A percentile compares a stretch with the other conserved stretches of the same genome.
Evolutionary conservation across 164 flowering plant species (phyloP).

Genomic region (Taxillus chinensis): DNA sequence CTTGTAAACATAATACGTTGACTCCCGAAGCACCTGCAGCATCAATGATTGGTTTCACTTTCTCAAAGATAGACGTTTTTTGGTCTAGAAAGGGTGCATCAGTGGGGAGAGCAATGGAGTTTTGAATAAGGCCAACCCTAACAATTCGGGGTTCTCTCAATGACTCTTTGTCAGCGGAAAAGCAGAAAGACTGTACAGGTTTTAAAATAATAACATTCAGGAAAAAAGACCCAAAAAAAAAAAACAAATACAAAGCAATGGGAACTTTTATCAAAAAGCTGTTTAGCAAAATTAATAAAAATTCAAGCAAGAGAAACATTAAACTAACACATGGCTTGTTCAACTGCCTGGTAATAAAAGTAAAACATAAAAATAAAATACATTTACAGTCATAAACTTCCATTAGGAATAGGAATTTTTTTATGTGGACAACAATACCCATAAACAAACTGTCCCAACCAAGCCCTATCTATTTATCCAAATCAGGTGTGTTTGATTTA

Average conservation of each 20-base stretch:
- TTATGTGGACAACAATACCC: not conserved
- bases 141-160: constrained; percentile 71
- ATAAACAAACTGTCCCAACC: not conserved
- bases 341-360: no score
- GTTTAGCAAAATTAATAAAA: no score
- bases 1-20: constrained; percentile 88
- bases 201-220: no score
- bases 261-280: no score
- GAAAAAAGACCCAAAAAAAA: no score
- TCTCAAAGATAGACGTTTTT: constrained; percentile 66
- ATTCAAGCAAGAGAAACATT: no score
- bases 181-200: constrained; percentile 46
- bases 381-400: no score
- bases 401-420: no score
- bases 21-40: constrained; percentile 93
- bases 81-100: constrained; percentile 66
- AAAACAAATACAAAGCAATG: no score
- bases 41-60: constrained; percentile 67
- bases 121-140: constrained; percentile 84
- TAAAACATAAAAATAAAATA: no score
- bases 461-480: not conserved
- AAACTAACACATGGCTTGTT: no score
- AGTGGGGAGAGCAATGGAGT: constrained; percentile 70
- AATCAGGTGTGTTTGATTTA: no score
- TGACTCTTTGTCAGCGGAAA: constrained; percentile 65